Evolutionary conservation across 2,329 filamentous ascomycete genomes (phyloP), one percentile per base, ranked within the genome.

Genomic region (Clonostachys rosea): DNA sequence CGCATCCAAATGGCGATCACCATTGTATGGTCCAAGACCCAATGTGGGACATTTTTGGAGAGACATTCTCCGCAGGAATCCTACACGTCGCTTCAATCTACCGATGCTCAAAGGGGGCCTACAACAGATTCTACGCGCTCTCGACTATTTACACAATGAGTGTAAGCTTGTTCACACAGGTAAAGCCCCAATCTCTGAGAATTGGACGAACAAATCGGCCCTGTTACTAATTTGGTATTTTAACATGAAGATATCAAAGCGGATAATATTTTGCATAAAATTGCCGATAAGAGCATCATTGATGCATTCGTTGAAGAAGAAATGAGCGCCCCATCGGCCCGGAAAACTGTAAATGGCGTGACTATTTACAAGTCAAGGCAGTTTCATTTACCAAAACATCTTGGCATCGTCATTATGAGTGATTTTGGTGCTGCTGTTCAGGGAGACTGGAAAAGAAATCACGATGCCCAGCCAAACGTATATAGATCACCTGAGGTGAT

Each of bases 101-200:
- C 42, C 20, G 8, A 35, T 48, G 13, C 36, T 44, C 34, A 45
- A 44, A 24, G 46, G 24, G 9, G 58, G 59, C 33, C 58, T 74
- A 34, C 36, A 44, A n/a, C 48, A 51, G 18, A 43, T 54, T 14
- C 64, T 73, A 33, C 59, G 59, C 39, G 68, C 67, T 18, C 62
- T 72, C 5, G 66, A 73, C 43, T 59, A 53, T 35, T 51, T 73
- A 34, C 69, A 73, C 51, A 62, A 57, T 5, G 65, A 71, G 50
- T 68, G 64, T 56, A 63, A 65, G 42, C 54, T 74, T 50, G 58
- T 70, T 18, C 70, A 74, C 51, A 72, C 66, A 45, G 67, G 66
- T 69, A 40, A 8, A 24, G 34, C n/a, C 35, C 30, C 33, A 35
- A 12, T 11, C 24, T 30, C 10, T 30, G 8, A 30, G 9, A 10